Conservation (phyloP, 441 rosid genomes). For the Euphorbia celastroides region DNA sequence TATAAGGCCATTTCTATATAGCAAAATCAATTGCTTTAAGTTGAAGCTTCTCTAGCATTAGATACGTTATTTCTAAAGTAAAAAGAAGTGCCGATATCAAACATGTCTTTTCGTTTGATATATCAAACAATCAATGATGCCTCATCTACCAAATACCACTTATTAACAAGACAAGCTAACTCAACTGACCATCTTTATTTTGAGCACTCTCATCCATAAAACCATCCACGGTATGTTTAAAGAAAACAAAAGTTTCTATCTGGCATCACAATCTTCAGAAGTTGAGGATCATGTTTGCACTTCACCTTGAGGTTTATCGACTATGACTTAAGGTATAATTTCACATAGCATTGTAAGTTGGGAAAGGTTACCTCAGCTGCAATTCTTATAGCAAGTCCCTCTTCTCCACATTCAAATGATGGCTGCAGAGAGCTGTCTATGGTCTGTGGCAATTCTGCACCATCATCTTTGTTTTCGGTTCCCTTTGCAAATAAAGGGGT, state of each 20-base stretch:
- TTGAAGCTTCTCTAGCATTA: too few species aligned
- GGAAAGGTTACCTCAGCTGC: conserved; percentile 64
- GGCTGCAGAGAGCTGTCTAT: conserved; percentile 32
- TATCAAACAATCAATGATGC: too few species aligned
- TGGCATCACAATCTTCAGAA: not conserved
- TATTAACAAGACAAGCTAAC: too few species aligned
- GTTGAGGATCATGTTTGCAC: not conserved
- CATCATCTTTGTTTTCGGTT: conserved; percentile 33
- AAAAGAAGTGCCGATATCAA: too few species aligned
- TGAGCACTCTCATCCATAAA: too few species aligned
- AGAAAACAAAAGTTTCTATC: not conserved
- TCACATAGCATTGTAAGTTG: not conserved
- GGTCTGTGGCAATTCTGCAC: conserved; percentile 30
- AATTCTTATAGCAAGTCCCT: conserved; percentile 76
- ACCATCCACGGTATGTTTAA: too few species aligned
- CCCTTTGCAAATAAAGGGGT: conserved; percentile 59
- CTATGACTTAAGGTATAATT: not conserved
- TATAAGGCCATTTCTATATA: too few species aligned
- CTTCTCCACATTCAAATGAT: conserved; percentile 59
- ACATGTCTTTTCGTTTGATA: too few species aligned
- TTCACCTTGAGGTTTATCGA: not conserved
- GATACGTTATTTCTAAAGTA: too few species aligned
- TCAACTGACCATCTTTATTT: too few species aligned
- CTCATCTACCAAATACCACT: too few species aligned
- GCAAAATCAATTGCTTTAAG: too few species aligned